Evolutionary conservation across 75 land plant species (phyloP), one percentile per base, ranked within the genome.

Genomic region (Picea glauca): DNA sequence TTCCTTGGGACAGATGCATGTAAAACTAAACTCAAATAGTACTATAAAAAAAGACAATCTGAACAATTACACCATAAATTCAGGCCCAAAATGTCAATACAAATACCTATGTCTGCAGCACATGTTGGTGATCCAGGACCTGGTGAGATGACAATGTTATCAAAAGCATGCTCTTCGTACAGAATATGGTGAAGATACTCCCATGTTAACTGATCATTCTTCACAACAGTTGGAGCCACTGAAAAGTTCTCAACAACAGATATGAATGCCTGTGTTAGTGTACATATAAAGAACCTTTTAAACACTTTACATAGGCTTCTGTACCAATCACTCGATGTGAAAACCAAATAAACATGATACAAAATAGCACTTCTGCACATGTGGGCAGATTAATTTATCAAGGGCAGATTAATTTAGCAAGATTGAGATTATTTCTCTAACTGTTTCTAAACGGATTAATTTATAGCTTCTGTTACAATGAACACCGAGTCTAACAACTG

Each of bases 141-240:
- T 32, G 99, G 99, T 1, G 99, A 98, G 75, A 98, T 95, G 72
- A 98, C 98, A 86, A 98, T 93, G 82, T 98, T 98, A 79, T 98
- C 94, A 83, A 98, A 95, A 74, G 91, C 92, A 70, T 85, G 85
- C 67, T 91, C 90, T 76, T 88, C 83, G 75, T 93, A 97, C 79
- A 98, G 77, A 58, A 85, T 72, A 40, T 85, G 63, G 46, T 77
- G 76, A 63, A 90, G 38, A 57, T 89, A 85, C 65, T 89, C 85
- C 90, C 90, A 98, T 58, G 91, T 85, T 85, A 93, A 86, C 62
- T 95, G 96, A 85, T 98, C 94, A 84, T 98, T 98, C 77, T 80
- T 91, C 58, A 98, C 70, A 65, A 98, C 99, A n/a, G 84, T 84
- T 2, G 99, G 99, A 77, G 94, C 93, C 59, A 85, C 99, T 96